Percentiles rank a stretch among this genome's conserved stretches.
These are phyloP conservation scores for Pleoardoris graminearum DNA, from an alignment of 2,329 filamentous ascomycete genomes.

Conservation along the genomic window DNA sequence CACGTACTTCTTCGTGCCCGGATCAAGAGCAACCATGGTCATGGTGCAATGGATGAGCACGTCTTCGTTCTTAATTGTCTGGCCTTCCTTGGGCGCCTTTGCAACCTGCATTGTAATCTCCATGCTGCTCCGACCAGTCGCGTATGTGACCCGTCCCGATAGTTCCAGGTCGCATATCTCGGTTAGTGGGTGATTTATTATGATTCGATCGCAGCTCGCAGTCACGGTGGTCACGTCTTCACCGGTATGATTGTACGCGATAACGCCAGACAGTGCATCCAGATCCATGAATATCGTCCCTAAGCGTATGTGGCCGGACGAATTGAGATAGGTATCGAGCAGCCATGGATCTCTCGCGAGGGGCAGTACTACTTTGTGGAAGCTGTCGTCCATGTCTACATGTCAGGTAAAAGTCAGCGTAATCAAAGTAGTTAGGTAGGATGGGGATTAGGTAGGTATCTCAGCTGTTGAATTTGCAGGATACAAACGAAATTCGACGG, in stretches of 20 bases:
- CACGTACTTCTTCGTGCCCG: conserved; percentile 63
- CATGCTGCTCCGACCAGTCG: conserved; percentile 72
- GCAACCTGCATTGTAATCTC: conserved; percentile 76
- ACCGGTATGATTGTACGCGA: conserved; percentile 72
- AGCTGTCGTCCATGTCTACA: conserved; percentile 74
- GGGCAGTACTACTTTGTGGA: conserved; percentile 69
- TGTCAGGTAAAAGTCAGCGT: no score
- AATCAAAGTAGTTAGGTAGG: no score
- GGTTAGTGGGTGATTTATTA: conserved; percentile 70
- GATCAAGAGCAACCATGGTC: conserved; percentile 76
- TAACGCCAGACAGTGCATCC: conserved; percentile 74
- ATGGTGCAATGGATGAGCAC: conserved; percentile 72
- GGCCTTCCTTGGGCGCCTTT: conserved; percentile 64
- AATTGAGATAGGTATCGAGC: conserved; percentile 76
- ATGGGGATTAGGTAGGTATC: no score
- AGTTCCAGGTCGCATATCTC: conserved; percentile 80
- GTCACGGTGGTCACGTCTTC: conserved; percentile 66
- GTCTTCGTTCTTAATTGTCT: conserved; percentile 61
- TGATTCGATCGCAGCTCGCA: conserved; percentile 66
- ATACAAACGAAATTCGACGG: no score
- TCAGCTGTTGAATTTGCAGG: no score
- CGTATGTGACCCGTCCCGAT: conserved; percentile 70
- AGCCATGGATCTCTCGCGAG: conserved; percentile 76
- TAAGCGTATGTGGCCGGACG: conserved; percentile 71
- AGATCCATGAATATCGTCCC: conserved; percentile 80